Evolutionary conservation across 805 yeast species (phyloP).

Genomic region (Brettanomyces sp.): DNA sequence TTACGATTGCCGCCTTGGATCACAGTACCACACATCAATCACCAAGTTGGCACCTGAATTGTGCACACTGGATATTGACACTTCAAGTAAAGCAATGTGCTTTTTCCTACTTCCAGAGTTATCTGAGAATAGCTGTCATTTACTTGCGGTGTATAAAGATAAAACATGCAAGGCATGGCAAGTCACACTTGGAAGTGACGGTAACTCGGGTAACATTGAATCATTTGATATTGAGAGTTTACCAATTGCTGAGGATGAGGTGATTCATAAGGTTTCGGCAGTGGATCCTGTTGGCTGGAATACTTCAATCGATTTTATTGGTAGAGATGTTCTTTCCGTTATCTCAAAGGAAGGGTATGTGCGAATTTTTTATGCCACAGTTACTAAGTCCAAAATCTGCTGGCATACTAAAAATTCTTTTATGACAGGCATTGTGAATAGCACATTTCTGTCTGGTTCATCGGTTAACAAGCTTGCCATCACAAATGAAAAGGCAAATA

Average conservation of each 20-base stretch:
- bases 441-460: conserved; percentile 59
- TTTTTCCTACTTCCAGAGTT: conserved; percentile 30
- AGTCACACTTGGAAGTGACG: conserved; percentile 16
- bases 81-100: conserved; percentile 13
- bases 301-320: conserved; percentile 19
- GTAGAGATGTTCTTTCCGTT: conserved; percentile 45
- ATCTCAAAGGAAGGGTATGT: conserved; percentile 46
- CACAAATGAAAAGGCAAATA: conserved; percentile 42
- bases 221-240: conserved; percentile 19
- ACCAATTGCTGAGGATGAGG: conserved; percentile 29
- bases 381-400: conserved; percentile 21
- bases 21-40: conserved; percentile 7
- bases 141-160: conserved; percentile 41
- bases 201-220: conserved; percentile 23
- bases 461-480: conserved; percentile 70
- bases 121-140: conserved; percentile 25
- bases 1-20: conserved; percentile 47
- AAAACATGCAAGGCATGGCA: conserved; percentile 33
- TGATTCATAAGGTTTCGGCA: conserved; percentile 27
- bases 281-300: conserved; percentile 63
- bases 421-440: conserved; percentile 45
- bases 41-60: conserved; percentile 20
- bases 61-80: conserved; percentile 5
- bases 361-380: conserved; percentile 35
- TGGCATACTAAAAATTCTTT: conserved; percentile 49